Base-by-base conservation (phyloP, 2,329 filamentous ascomycete genomes). In the Clarireedia homoeocarpa region DNA sequence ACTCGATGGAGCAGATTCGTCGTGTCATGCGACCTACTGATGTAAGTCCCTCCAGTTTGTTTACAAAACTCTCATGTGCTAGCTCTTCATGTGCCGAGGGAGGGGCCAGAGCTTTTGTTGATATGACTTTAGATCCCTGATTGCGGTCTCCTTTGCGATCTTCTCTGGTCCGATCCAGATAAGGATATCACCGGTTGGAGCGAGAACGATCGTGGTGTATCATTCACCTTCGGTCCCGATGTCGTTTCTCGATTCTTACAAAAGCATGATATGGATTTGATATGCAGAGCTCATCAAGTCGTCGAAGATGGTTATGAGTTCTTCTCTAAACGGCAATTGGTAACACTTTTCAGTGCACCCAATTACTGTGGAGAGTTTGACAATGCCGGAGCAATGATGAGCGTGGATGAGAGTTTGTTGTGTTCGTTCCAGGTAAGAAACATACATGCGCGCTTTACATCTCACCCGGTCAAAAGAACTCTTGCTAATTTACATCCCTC, bases 281-380 rank as follows among this genome's bases (percentile, higher is more conserved):
- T 99, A 73, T 99, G 94, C 76, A 89, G 94, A 74, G 94, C 94
- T 63, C 94, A 99, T 75, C 92, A 97, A 75, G 94, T 97, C 62
- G 94, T 99, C 56, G 94, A 99, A 75, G 94, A 99, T 68, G 94
- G 94, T 56, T 99, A 99, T 76, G 94, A 99, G 74, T 99, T 99
- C 80, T 99, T 99, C 79, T 96, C 91, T 60, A 97, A 97, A 78
- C 86, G 94, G 66, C 92, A 97, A 74, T 80, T 99, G 62, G 94
- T 99, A 62, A 99, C 94, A 57, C 79, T 99, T 58, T 99, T 99
- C 79, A 96, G 90, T 70, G 94, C 94, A 53, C 94, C 94, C 65
- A 99, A 99, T 78, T 99, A 99, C 80, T 99, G 92, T 69, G 92
- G 92, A 73, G 94, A 99, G 77, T 99, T 99, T 71, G 94, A 99